phyloP scores from a whole-genome alignment of 306 rosid genomes.

The Vigna trinervia region DNA sequence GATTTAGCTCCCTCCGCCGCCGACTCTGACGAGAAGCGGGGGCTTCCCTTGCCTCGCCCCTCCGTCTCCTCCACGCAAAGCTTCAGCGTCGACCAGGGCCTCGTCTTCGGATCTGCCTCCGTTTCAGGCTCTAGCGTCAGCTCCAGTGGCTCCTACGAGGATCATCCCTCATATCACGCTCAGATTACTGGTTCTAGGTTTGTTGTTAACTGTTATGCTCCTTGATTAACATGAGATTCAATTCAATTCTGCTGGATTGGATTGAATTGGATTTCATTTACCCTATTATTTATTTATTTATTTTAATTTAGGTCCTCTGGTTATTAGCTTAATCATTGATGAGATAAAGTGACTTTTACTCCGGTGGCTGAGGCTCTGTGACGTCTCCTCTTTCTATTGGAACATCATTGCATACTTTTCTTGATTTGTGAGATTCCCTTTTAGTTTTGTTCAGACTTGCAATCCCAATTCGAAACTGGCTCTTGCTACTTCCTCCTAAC shows the following conservation, averaged over 20 bases:
- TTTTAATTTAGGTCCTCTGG: not conserved
- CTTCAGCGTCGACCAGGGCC: conserved; percentile 58
- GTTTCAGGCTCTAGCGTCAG: conserved; percentile 74
- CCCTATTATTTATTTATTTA: not conserved
- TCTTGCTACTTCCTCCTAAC: conserved; percentile 3
- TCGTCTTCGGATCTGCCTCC: conserved; percentile 69
- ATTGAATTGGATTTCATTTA: not conserved
- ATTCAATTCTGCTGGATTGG: not conserved
- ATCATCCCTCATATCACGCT: conserved; percentile 55
- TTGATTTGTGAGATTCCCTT: conserved; percentile 34
- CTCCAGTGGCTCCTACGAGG: conserved; percentile 77
- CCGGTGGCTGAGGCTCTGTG: conserved; percentile 1
- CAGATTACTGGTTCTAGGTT: conserved; percentile 62
- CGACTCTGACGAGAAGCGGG: conserved; percentile 67
- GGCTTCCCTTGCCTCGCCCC: conserved; percentile 79
- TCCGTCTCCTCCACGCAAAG: conserved; percentile 52
- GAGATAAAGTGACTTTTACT: conserved; percentile 38
- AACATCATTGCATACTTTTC: conserved; percentile 26
- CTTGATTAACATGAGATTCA: not conserved
- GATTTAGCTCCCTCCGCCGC: conserved; percentile 50
- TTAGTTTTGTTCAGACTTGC: conserved; percentile 30
- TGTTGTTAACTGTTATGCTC: conserved; percentile 1
- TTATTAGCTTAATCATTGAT: conserved; percentile 37
- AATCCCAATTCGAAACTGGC: conserved; percentile 27
- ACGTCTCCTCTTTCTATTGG: conserved; percentile 11